Conservation (phyloP, 2,329 filamentous ascomycete species). For the Penicillium capsulatum region DNA sequence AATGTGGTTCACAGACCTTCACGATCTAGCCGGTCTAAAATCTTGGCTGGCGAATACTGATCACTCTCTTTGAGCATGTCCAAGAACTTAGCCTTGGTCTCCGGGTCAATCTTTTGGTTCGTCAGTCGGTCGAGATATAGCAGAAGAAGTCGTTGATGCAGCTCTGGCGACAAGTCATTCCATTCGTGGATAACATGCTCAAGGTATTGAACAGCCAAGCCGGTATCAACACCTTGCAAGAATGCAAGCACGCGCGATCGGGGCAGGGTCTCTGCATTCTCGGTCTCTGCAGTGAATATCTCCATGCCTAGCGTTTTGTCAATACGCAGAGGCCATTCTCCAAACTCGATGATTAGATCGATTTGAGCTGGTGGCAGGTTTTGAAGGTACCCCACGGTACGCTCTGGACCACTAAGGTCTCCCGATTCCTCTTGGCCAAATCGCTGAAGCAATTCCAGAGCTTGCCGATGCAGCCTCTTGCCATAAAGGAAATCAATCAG, state of each 20-base stretch:
- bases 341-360: slow-evolving; percentile 86
- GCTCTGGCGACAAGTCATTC: slow-evolving; percentile 75
- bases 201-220: slow-evolving; percentile 74
- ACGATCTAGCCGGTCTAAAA: slow-evolving; percentile 70
- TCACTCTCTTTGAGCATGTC: slow-evolving; percentile 69
- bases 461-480: slow-evolving; percentile 86
- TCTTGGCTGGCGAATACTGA: slow-evolving; percentile 75
- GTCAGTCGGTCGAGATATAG: slow-evolving; percentile 60
- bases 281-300: slow-evolving; percentile 85
- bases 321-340: slow-evolving; percentile 75
- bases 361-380: slow-evolving; percentile 81
- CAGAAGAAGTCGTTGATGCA: slow-evolving; percentile 79
- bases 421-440: slow-evolving; percentile 62
- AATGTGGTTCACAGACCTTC: slow-evolving; percentile 55
- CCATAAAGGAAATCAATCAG: slow-evolving; percentile 97
- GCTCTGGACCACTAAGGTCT: slow-evolving; percentile 70
- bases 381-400: slow-evolving; percentile 87
- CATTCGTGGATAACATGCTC: slow-evolving; percentile 89
- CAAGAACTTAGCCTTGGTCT: slow-evolving; percentile 64
- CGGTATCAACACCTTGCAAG: slow-evolving; percentile 62
- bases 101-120: slow-evolving; percentile 47
- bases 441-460: slow-evolving; percentile 72
- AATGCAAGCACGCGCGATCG: slow-evolving; percentile 71
- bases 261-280: slow-evolving; percentile 88
- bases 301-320: slow-evolving; percentile 80